A percentile compares a stretch with the other conserved stretches of the same genome.
Evolutionary conservation across 1,139 yeast genomes (phyloP).

Genomic region (Kodamaea sp.): DNA sequence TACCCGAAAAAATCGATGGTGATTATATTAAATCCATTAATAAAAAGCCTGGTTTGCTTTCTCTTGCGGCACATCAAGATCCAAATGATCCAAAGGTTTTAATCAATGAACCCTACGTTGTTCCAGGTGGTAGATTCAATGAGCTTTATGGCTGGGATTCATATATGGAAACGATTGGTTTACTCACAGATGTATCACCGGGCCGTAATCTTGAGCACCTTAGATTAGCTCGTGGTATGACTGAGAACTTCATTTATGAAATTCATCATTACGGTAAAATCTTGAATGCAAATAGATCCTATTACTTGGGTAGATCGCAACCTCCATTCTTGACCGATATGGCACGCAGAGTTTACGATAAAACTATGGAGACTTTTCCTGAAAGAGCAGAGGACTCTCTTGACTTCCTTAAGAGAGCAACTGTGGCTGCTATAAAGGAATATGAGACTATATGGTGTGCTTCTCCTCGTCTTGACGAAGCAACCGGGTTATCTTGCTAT

Average conservation of each 20-base stretch:
- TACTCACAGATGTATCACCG: conserved; percentile 60
- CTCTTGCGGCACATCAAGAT: conserved; percentile 64
- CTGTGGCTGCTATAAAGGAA: conserved; percentile 81
- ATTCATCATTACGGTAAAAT: conserved; percentile 89
- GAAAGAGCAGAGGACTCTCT: conserved; percentile 37
- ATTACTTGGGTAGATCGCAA: conserved; percentile 88
- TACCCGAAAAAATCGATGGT: conserved; percentile 60
- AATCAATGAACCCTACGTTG: conserved; percentile 80
- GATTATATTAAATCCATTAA: conserved; percentile 75
- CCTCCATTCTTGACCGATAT: conserved; percentile 98
- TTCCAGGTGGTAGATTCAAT: conserved; percentile 96
- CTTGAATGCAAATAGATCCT: conserved; percentile 89
- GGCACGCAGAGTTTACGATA: conserved; percentile 69
- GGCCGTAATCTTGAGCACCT: conserved; percentile 41
- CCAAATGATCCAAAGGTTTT: conserved; percentile 49
- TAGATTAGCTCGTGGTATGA: conserved; percentile 79
- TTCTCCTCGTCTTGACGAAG: conserved; percentile 66
- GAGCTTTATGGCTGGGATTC: conserved; percentile 99
- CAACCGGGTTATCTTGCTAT: conserved; percentile 84
- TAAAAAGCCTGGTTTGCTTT: conserved; percentile 79
- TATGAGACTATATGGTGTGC: conserved; percentile 78
- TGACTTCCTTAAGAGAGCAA: conserved; percentile 62
- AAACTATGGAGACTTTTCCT: conserved; percentile 45
- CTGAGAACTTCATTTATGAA: conserved; percentile 87
- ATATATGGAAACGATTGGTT: conserved; percentile 85